Base-by-base conservation (phyloP, 192 early-diverging fungal species). In the Coemansia sp. region DNA sequence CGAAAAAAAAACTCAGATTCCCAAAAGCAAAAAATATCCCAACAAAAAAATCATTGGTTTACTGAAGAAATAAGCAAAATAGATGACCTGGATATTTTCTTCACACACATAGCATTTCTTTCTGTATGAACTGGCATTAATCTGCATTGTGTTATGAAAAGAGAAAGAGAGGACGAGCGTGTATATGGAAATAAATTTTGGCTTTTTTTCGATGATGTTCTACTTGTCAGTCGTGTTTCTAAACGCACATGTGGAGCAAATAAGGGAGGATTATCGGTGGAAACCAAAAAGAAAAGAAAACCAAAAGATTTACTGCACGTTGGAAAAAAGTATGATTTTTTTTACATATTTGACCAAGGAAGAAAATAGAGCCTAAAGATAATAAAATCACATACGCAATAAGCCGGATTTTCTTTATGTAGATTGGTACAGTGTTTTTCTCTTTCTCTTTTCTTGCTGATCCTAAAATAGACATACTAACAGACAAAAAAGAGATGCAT, bases 401-500 rank as follows among this genome's bases (percentile, higher is more conserved):
- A 45, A 45, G 42, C 42, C 42, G 42, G 42, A 45, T 45, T 45
- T 45, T 3, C 42, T 16, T 2, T 12, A 45, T 3, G 12, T 14
- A 45, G 2, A 16, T 45, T 45, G 34, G n/a, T n/a, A n/a, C n/a
- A n/a, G n/a, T n/a, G n/a, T n/a, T n/a, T n/a, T n/a, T n/a, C n/a
- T n/a, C n/a, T 36, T 8, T 36, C 8, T 36, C 8, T 8, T 36
- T 36, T 36, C 4, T 36, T 11, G 42, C 42, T 45, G 8, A 11
- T 11, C 10, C 42, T 45, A 45, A 45, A 45, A 12, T 45, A 45
- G 12, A 45, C 12, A 45, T 45, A 12, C 42, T 16, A 45, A 60
- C n/a, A 40, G 34, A 18, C 16, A 58, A 42, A 60, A 60, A 38
- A 45, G 42, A 45, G 42, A 11, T 45, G 42, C 42, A 45, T 45